Evolutionary conservation across 371 early-diverging fungal species (phyloP).

Genomic region (Mortierella polycephala): DNA sequence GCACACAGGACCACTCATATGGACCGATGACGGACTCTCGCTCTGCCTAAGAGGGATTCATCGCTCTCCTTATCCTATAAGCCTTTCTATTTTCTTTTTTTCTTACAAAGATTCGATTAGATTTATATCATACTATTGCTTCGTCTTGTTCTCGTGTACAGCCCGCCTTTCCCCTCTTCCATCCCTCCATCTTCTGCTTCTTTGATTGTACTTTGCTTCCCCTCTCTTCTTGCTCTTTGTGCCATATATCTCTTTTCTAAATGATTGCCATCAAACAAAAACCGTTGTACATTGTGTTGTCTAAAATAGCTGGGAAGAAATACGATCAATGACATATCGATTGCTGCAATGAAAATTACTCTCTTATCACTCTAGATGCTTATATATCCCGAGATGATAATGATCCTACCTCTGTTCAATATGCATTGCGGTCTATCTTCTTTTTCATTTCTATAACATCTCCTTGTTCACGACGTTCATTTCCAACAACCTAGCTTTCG

Average conservation of each 20-base stretch:
- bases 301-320: background rate
- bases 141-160: conserved; percentile 1
- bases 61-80: background rate
- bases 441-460: background rate
- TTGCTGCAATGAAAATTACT: background rate
- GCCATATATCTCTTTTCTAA: background rate
- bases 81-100: background rate
- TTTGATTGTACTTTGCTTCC: background rate
- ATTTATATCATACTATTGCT: background rate
- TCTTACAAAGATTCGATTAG: conserved; percentile 3
- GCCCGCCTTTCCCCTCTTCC: background rate
- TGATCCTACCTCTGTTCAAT: background rate
- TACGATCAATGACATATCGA: background rate
- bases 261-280: background rate
- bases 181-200: background rate
- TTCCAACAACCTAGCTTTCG: background rate
- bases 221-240: background rate
- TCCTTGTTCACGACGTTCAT: background rate
- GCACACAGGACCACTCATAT: conserved; percentile 19
- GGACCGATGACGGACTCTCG: conserved; percentile 17
- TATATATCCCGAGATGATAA: no score
- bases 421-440: background rate
- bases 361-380: no score
- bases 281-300: background rate
- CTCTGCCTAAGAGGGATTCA: conserved; percentile 6